phyloP scores from a whole-genome alignment of 2,329 filamentous ascomycete genomes.

The Aspergillus neotritici region DNA sequence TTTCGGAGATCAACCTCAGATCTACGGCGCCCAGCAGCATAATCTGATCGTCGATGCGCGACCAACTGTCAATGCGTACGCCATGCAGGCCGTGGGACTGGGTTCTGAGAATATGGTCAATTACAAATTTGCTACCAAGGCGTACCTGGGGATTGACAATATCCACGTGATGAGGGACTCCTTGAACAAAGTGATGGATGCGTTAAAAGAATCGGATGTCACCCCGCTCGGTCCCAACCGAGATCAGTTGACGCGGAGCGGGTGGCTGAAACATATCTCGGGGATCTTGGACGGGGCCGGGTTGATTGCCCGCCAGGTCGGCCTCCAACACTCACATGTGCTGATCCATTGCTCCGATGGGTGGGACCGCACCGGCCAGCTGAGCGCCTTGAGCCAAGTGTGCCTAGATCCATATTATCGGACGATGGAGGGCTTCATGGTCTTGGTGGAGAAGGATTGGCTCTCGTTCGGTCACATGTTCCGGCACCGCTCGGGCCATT shows the following conservation, averaged over 20 bases:
- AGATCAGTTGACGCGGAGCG: constrained; percentile 74
- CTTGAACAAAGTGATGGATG: constrained; percentile 78
- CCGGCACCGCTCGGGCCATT: constrained; percentile 77
- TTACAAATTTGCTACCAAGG: constrained; percentile 86
- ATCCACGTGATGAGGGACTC: constrained; percentile 97
- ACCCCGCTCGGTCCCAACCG: constrained; percentile 74
- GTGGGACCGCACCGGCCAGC: constrained; percentile 94
- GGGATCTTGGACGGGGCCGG: constrained; percentile 77
- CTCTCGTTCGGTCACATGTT: constrained; percentile 98
- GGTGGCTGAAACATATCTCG: constrained; percentile 85
- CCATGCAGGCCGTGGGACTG: constrained; percentile 87
- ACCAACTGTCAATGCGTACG: constrained; percentile 87
- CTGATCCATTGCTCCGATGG: constrained; percentile 97
- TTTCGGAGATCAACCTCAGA: constrained; percentile 55
- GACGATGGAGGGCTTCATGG: constrained; percentile 89
- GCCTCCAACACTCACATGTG: constrained; percentile 88
- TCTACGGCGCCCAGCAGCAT: constrained; percentile 88
- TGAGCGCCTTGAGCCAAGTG: constrained; percentile 84
- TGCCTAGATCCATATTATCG: constrained; percentile 95
- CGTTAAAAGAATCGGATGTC: constrained; percentile 87
- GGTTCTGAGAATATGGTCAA: constrained; percentile 98
- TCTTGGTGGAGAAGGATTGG: constrained; percentile 96
- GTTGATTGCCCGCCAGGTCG: constrained; percentile 80
- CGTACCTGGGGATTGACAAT: constrained; percentile 93
- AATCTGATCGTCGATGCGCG: constrained; percentile 96